Evolutionary conservation across 768 basidiomycete species (phyloP).

Genomic region (Auricularia cornea): DNA sequence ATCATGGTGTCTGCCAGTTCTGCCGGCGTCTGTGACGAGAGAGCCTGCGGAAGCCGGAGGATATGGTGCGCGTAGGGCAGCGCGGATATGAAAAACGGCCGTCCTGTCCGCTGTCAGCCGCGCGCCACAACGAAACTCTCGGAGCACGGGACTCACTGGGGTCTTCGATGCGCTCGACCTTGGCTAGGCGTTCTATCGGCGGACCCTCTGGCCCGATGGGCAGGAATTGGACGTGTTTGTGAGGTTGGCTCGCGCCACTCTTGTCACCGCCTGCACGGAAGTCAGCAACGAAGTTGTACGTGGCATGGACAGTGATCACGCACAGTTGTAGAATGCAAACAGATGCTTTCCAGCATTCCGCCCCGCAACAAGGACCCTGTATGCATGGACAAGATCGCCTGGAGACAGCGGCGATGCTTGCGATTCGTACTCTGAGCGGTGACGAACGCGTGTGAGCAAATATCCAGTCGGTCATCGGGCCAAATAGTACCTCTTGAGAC

Average conservation of each 20-base stretch:
- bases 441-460: background rate
- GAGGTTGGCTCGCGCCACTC: slow-evolving; percentile 83
- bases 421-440: slow-evolving; percentile 51
- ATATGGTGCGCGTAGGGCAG: slow-evolving; percentile 81
- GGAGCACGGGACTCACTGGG: slow-evolving; percentile 38
- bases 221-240: slow-evolving; percentile 88
- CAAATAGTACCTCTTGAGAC: slow-evolving; percentile 62
- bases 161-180: slow-evolving; percentile 43
- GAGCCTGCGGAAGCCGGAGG: slow-evolving; percentile 46
- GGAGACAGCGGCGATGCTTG: slow-evolving; percentile 79
- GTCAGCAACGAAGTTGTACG: background rate
- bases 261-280: slow-evolving; percentile 51
- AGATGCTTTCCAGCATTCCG: slow-evolving; percentile 47
- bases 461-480: background rate
- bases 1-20: slow-evolving; percentile 47
- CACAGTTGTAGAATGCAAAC: slow-evolving; percentile 90
- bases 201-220: slow-evolving; percentile 56
- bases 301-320: no score
- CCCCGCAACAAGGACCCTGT: slow-evolving; percentile 64
- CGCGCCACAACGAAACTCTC: background rate
- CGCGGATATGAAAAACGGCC: slow-evolving; percentile 56
- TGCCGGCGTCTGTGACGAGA: slow-evolving; percentile 26
- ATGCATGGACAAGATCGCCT: slow-evolving; percentile 67
- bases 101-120: slow-evolving; percentile 34
- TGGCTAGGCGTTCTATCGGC: slow-evolving; percentile 69